Evolutionary conservation across 2,329 filamentous ascomycete genomes (phyloP).

Genomic region (Colletotrichum nymphaeae): DNA sequence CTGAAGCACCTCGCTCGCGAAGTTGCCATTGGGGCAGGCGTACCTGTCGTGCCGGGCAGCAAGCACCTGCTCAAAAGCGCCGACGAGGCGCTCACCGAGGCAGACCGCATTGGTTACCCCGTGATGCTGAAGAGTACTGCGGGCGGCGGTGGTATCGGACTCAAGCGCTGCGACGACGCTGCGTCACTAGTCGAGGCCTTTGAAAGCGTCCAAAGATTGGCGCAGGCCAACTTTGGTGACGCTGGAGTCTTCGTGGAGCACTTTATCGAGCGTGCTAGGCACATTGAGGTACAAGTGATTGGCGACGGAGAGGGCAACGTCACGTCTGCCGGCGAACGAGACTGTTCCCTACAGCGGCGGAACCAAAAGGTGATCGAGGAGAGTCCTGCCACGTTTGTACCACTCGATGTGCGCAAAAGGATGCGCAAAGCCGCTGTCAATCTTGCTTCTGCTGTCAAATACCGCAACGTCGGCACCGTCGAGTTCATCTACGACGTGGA

Average conservation of each 20-base stretch:
- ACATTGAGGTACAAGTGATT: slow-evolving; percentile 63
- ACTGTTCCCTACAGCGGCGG: slow-evolving; percentile 62
- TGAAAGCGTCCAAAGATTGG: slow-evolving; percentile 50
- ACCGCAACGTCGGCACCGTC: slow-evolving; percentile 56
- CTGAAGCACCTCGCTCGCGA: slow-evolving; percentile 51
- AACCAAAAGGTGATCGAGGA: slow-evolving; percentile 66
- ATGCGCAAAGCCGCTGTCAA: slow-evolving; percentile 52
- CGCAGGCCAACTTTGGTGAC: slow-evolving; percentile 54
- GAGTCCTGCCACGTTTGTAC: slow-evolving; percentile 51
- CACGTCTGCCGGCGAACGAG: slow-evolving; percentile 55
- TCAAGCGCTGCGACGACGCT: slow-evolving; percentile 49
- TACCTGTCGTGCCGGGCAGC: slow-evolving; percentile 50
- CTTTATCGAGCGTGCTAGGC: slow-evolving; percentile 53
- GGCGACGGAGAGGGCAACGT: slow-evolving; percentile 56
- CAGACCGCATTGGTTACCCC: slow-evolving; percentile 48
- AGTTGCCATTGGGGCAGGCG: slow-evolving; percentile 44
- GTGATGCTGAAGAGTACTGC: slow-evolving; percentile 61
- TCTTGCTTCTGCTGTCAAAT: slow-evolving; percentile 49
- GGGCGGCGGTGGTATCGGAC: slow-evolving; percentile 58
- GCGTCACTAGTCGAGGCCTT: slow-evolving; percentile 46
- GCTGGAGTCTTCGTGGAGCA: slow-evolving; percentile 55
- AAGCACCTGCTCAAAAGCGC: slow-evolving; percentile 40
- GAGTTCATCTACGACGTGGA: slow-evolving; percentile 57
- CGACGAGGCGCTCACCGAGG: slow-evolving; percentile 43
- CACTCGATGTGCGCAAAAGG: slow-evolving; percentile 40